These are phyloP conservation scores for Microsporum ferrugineum DNA, from an alignment of 2,329 filamentous ascomycete species.

Conservation along the genomic window DNA sequence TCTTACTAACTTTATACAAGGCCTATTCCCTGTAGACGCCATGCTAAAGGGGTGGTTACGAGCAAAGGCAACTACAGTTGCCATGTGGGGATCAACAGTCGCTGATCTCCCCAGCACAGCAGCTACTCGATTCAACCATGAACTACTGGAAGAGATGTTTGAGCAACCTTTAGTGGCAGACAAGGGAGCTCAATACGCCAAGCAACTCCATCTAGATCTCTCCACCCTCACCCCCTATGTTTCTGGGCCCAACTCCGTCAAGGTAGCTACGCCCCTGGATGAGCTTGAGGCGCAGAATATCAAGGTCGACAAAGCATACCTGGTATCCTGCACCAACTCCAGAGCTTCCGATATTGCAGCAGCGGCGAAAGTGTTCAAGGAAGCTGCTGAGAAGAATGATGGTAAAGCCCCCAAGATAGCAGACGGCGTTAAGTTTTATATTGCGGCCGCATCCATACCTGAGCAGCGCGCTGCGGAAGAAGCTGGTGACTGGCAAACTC, in stretches of 20 bases:
- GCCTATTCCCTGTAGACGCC: slow-evolving; percentile 69
- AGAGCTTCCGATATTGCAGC: slow-evolving; percentile 68
- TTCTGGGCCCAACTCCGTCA: slow-evolving; percentile 81
- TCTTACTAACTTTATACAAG: slow-evolving; percentile 31
- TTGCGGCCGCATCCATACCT: slow-evolving; percentile 68
- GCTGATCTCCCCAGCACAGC: slow-evolving; percentile 36
- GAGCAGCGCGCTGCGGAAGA: slow-evolving; percentile 72
- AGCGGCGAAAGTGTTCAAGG: slow-evolving; percentile 74
- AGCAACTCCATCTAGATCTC: slow-evolving; percentile 69
- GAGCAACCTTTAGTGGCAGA: slow-evolving; percentile 58
- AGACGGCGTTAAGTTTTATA: slow-evolving; percentile 69
- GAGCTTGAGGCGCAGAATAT: slow-evolving; percentile 66
- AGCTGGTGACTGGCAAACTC: slow-evolving; percentile 70
- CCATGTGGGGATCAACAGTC: slow-evolving; percentile 38
- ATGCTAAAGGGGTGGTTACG: slow-evolving; percentile 63
- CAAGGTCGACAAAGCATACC: slow-evolving; percentile 68
- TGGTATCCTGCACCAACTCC: slow-evolving; percentile 84
- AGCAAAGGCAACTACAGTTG: slow-evolving; percentile 60
- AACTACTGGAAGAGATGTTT: slow-evolving; percentile 60
- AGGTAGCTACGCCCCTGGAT: slow-evolving; percentile 65
- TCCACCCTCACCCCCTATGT: slow-evolving; percentile 75
- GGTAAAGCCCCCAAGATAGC: slow-evolving; percentile 60
- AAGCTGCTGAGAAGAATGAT: slow-evolving; percentile 51
- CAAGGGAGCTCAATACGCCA: slow-evolving; percentile 67
- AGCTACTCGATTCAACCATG: slow-evolving; percentile 56